Evolutionary conservation across 257 asterid species (phyloP).

Genomic region (Buddleja alternifolia): DNA sequence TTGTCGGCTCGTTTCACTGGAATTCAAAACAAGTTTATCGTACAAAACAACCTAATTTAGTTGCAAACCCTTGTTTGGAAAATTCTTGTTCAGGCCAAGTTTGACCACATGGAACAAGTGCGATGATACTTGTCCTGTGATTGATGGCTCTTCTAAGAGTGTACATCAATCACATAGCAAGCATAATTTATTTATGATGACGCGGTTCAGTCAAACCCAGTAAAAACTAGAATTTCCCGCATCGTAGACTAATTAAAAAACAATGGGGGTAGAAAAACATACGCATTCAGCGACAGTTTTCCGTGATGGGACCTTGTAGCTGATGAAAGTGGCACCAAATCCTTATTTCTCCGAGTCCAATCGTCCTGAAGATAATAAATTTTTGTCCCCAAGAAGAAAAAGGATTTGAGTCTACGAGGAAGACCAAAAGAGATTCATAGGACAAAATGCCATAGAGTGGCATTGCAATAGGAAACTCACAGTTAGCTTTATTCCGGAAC

Average conservation of each 20-base stretch:
- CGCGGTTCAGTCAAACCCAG: too few relatives aligned
- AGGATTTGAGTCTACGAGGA: background rate
- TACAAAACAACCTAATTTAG: background rate
- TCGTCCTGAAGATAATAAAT: constrained; percentile 45
- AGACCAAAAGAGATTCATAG: background rate
- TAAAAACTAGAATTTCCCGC: too few relatives aligned
- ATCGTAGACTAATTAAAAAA: background rate
- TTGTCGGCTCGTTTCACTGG: constrained; percentile 50
- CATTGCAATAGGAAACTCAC: constrained; percentile 40
- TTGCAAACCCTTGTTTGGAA: too few relatives aligned
- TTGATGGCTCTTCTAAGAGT: too few relatives aligned
- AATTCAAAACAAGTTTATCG: constrained; percentile 12
- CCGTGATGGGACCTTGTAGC: constrained; percentile 39
- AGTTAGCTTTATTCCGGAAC: constrained; percentile 43
- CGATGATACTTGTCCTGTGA: too few relatives aligned
- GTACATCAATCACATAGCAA: too few relatives aligned
- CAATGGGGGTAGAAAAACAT: constrained; percentile 7
- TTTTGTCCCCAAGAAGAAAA: background rate
- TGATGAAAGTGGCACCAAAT: constrained; percentile 38
- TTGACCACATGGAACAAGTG: too few relatives aligned
- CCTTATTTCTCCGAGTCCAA: constrained; percentile 39
- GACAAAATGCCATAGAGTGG: background rate
- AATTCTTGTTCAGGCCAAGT: too few relatives aligned
- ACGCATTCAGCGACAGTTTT: constrained; percentile 48
- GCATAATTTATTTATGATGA: too few relatives aligned